Percentiles rank a stretch among this genome's conserved stretches.
These are phyloP conservation scores for Allium fistulosum DNA, from an alignment of 106 monocot genomes.

Conservation along the genomic window DNA sequence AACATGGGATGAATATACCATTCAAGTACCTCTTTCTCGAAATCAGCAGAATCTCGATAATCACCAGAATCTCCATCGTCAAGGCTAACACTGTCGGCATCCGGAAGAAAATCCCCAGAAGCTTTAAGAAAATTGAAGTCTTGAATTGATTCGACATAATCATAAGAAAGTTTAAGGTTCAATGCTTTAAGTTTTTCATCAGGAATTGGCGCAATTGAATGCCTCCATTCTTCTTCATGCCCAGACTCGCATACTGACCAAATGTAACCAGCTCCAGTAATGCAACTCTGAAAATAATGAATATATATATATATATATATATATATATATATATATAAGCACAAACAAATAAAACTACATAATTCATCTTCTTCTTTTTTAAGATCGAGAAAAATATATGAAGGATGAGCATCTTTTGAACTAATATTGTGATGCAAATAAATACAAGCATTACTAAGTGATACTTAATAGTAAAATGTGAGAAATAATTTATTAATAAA, in stretches of 20 bases:
- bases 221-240: slow-evolving; percentile 75
- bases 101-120: slow-evolving; percentile 56
- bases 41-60: slow-evolving; percentile 63
- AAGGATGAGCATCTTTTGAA: too few relatives aligned
- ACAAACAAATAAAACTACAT: too few relatives aligned
- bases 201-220: slow-evolving; percentile 86
- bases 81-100: slow-evolving; percentile 44
- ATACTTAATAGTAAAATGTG: too few relatives aligned
- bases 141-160: slow-evolving; percentile 42
- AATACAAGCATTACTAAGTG: too few relatives aligned
- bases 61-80: slow-evolving; percentile 43
- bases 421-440: too few relatives aligned
- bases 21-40: slow-evolving; percentile 78
- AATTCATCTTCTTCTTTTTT: too few relatives aligned
- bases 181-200: slow-evolving; percentile 47
- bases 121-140: slow-evolving; percentile 29
- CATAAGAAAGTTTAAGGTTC: slow-evolving; percentile 13
- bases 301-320: neutral
- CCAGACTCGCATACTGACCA: slow-evolving; percentile 69
- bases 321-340: too few relatives aligned
- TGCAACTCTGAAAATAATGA: slow-evolving; percentile 28
- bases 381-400: too few relatives aligned
- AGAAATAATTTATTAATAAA: too few relatives aligned
- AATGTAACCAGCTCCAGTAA: slow-evolving; percentile 75
- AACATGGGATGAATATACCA: neutral